Base-by-base conservation (phyloP, 345 rosid genomes). In the Melaleuca alternifolia region DNA sequence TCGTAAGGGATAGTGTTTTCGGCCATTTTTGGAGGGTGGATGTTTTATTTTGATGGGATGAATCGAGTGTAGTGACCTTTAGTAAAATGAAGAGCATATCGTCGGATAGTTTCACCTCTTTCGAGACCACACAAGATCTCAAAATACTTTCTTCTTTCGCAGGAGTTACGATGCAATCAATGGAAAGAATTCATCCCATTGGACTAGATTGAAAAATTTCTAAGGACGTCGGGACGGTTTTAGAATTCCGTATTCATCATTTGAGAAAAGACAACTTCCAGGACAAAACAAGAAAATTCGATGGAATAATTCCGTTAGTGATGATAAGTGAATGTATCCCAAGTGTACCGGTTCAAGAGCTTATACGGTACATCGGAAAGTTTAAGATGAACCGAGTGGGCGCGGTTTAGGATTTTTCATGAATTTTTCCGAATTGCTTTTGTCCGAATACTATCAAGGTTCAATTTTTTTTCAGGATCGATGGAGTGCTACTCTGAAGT, bases 321-420 rank as follows among this genome's bases (percentile, higher is more conserved):
- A 59, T 57, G 9, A 23, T 56, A 24, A 1, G 2, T 57, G 26
- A 57, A 26, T 6, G 6, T 61, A 4, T n/a, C 9, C 5, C 2
- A 6, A n/a, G 0, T 0, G 7, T 13, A 59, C 0, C 0, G 0
- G 14, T 11, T 11, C 2, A 24, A 24, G 0, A 3, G 2, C 14
- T n/a, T n/a, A 26, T n/a, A 6, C 12, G 30, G 18, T n/a, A 7
- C 0, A 0, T 59, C 0, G 0, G 33, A 59, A 59, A 59, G 2
- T 59, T 59, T 59, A 13, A 28, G 0, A 28, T n/a, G 11, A n/a
- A n/a, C 33, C 0, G n/a, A n/a, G 16, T 12, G 14, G 33, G 16
- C 4, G n/a, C 6, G 7, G 9, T n/a, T 13, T n/a, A 13, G 16
- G 33, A 59, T n/a, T 13, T n/a, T 61, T 62, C 41, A 28, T 62